Conservation (phyloP, 1,139 yeast species). For the Yamadazyma siamensis region DNA sequence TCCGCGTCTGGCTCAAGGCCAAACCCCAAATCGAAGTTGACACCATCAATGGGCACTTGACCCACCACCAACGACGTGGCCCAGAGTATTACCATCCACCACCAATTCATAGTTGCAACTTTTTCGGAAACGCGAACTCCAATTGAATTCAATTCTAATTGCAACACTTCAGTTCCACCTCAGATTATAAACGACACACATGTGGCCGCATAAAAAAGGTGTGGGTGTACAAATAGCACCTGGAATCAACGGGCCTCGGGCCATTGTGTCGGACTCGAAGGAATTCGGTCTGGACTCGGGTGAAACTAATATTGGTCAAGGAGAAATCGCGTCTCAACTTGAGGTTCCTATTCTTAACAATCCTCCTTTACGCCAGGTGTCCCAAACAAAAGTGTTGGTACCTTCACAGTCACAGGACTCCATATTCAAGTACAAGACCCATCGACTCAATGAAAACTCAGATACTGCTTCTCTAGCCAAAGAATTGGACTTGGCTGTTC, state of each 20-base stretch:
- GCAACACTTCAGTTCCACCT: too few species aligned
- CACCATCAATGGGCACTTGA: too few species aligned
- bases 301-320: too few species aligned
- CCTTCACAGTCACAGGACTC: conserved; percentile 8
- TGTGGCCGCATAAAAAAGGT: conserved; percentile 44
- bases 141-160: too few species aligned
- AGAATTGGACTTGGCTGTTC: conserved; percentile 5
- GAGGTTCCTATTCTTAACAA: conserved; percentile 2
- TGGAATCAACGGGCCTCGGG: conserved; percentile 28
- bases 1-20: conserved; percentile 2
- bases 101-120: too few species aligned
- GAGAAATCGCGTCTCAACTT: background rate
- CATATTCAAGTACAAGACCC: conserved; percentile 3
- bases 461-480: conserved; percentile 1
- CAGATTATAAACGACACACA: too few species aligned
- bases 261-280: background rate
- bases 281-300: too few species aligned
- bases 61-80: too few species aligned
- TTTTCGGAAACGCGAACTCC: too few species aligned
- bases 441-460: conserved; percentile 1
- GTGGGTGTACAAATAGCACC: conserved; percentile 39
- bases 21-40: too few species aligned
- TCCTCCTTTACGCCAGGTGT: conserved; percentile 3
- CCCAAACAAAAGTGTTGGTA: conserved; percentile 3
- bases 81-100: too few species aligned